Base-by-base conservation (phyloP, 768 basidiomycete species). In the Pleurotus tuoliensis region DNA sequence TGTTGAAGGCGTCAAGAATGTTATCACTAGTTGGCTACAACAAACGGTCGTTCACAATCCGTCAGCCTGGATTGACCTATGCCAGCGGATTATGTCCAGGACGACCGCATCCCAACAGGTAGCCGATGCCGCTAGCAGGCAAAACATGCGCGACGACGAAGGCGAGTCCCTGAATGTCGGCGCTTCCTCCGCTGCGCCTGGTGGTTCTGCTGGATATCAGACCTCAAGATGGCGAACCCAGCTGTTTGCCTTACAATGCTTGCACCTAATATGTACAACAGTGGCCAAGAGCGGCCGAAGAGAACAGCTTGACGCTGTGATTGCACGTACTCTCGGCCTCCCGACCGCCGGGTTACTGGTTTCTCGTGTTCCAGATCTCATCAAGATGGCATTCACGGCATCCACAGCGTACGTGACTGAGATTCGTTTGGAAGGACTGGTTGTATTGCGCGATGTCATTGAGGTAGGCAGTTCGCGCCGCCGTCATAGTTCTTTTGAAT, bases 301-400 rank as follows among this genome's bases (percentile, higher is more conserved):
- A 58, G 94, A 99, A 64, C 94, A 98, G 63, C 75, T 97, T 37
- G 88, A 96, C 67, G 81, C 90, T 25, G 75, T 78, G 2, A 79
- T 85, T 60, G 94, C 93, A 1, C 76, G 83, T 45, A 76, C 70
- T 43, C 74, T 79, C 22, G 87, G 89, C 1, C 61, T 90, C 5
- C 72, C 82, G 2, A 66, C 78, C 3, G 75, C 81, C 5, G 82
- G 83, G 1, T 76, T 98, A 46, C 77, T 99, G 15, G 88, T 91
- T 39, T 87, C 89, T 15, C 83, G 94, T 16, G 85, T 98, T 6
- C 86, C 90, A 5, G 97, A 99, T 71, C 76, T 99, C 56, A 96
- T 99, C 71, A 92, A 83, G 73, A 97, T 98, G 88, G 96, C 97
- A 0, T 98, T 99, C 68, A 96, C 93, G 11, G 95, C 97, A 0